Percentiles rank a stretch among this genome's conserved stretches.
phyloP scores from a whole-genome alignment of 2,329 filamentous ascomycete species.

The Trichoderma oligosporum region DNA sequence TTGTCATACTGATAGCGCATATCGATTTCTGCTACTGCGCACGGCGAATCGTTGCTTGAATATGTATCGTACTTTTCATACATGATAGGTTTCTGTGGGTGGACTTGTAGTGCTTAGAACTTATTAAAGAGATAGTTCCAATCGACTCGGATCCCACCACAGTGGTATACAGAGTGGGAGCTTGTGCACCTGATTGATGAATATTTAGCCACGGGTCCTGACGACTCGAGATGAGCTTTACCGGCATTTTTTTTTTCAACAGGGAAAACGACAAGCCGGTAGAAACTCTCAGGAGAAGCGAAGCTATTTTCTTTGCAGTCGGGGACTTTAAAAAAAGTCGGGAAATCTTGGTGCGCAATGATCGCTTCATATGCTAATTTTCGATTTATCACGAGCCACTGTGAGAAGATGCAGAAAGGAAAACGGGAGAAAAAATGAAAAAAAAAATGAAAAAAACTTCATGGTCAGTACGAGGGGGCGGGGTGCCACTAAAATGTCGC shows the following conservation, averaged over 20 bases:
- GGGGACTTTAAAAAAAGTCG: not conserved
- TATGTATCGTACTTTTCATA: slow-evolving; percentile 18
- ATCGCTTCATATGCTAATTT: not conserved
- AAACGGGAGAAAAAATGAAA: not conserved
- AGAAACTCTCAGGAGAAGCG: not conserved
- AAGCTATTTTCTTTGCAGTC: not conserved
- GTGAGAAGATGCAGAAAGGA: not conserved
- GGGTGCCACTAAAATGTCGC: not conserved
- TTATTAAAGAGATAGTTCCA: slow-evolving; percentile 1
- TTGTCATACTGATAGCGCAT: slow-evolving; percentile 16
- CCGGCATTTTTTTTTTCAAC: slow-evolving; percentile 19
- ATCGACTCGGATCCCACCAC: not conserved
- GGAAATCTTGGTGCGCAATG: not conserved
- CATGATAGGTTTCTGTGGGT: slow-evolving; percentile 11
- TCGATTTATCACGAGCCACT: not conserved
- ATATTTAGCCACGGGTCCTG: slow-evolving; percentile 21
- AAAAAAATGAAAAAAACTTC: not conserved
- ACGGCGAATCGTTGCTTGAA: slow-evolving; percentile 16
- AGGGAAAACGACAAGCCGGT: slow-evolving; percentile 17
- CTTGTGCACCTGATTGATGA: slow-evolving; percentile 9
- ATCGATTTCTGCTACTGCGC: slow-evolving; percentile 12
- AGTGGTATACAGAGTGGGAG: not conserved
- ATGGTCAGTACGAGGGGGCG: not conserved
- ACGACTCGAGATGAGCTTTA: slow-evolving; percentile 19
- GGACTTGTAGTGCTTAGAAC: slow-evolving; percentile 18